These are phyloP conservation scores for Cucumis melo DNA, from an alignment of 306 rosid species.

Conservation along the genomic window DNA sequence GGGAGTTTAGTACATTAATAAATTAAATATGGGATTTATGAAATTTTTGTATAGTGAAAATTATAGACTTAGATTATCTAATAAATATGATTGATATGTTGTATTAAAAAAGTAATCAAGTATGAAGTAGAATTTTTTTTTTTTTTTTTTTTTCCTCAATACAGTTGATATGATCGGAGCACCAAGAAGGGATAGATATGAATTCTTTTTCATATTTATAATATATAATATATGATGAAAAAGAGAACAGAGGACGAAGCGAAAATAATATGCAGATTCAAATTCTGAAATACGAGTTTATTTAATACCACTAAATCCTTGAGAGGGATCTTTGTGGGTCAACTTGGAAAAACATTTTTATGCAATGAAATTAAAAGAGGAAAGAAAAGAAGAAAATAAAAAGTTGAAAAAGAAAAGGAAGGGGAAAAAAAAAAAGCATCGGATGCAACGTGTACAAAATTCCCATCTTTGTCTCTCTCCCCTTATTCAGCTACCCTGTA, in stretches of 20 bases:
- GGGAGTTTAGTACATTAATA: too few relatives aligned
- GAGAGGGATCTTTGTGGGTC: neutral
- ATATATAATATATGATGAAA: neutral
- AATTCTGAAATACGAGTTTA: neutral
- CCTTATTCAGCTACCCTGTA: neutral
- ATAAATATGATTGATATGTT: too few relatives aligned
- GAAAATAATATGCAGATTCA: neutral
- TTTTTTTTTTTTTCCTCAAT: too few relatives aligned
- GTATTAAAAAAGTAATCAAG: too few relatives aligned
- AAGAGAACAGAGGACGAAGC: neutral
- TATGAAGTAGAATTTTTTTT: too few relatives aligned
- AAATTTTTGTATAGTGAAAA: too few relatives aligned
- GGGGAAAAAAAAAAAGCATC: neutral
- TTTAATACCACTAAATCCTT: neutral
- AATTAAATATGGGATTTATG: too few relatives aligned
- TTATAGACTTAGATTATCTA: too few relatives aligned
- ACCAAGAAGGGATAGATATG: too few relatives aligned
- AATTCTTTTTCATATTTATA: too few relatives aligned
- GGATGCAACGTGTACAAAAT: slow-evolving; percentile 2
- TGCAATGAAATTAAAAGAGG: neutral
- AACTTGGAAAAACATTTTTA: neutral
- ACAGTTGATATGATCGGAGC: too few relatives aligned
- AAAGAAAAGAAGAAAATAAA: neutral
- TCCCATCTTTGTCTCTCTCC: neutral
- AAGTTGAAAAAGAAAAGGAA: neutral